Evolutionary conservation across 176 grass and related monocot species (phyloP), one percentile per base, ranked within the genome.

Genomic region (Thalia dealbata): DNA sequence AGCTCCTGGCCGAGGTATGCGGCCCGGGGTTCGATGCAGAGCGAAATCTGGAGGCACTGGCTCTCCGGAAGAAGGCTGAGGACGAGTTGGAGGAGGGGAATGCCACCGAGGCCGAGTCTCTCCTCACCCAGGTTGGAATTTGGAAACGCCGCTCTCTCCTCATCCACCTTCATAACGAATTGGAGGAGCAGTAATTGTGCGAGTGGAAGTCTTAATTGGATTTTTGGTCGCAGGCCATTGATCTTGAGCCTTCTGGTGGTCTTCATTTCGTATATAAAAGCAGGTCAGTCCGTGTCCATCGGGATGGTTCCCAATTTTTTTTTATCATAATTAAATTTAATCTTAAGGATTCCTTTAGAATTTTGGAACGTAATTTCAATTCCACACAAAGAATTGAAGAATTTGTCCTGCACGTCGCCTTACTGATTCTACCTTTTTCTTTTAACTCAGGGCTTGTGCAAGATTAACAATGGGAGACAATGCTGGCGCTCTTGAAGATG

Each of bases 51-150:
- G 78, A 82, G 59, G 85, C 85, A 23, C 73, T 96, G 11, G 75
- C 74, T 4, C 35, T 43, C 15, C 81, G 82, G 56, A 86, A 91
- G 73, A 86, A 88, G 69, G 87, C 72, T 29, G 90, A 97, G 79
- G 73, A 58, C 45, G 67, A 83, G 41, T 63, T 92, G 41, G 81
- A 81, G 18, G 74, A 84, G 12, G 95, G 81, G 58, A 73, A 79
- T 66, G 67, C 82, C 16, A 43, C 69, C n/a, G 62, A 88, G 86
- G 89, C 89, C 13, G 89, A 88, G 43, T 61, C 70, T 3, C 95
- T 97, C 70, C 84, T 97, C n/a, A 79, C 87, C 10, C 78, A 92
- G 90, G 93, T 90, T 35, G 29, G 60, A 45, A 19, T 89, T 90
- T 35, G 29, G 60, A 45, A 19, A 18, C 25, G 1, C 26, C 24